Conservation (phyloP, 2,329 filamentous ascomycete genomes). For the Penicillium sp. region DNA sequence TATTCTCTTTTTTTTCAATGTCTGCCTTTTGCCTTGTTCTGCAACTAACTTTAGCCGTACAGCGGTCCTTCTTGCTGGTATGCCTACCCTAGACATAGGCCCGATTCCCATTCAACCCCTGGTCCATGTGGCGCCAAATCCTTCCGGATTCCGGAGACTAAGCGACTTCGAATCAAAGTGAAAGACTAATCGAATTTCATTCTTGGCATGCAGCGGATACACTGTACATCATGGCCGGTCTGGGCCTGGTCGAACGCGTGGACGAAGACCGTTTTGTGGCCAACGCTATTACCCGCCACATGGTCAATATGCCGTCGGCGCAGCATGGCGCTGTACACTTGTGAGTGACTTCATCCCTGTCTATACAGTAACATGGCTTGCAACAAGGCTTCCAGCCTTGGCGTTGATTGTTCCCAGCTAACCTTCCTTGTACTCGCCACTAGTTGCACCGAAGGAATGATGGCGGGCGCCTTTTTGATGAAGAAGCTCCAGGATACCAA, state of each 20-base stretch:
- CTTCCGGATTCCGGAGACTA: not conserved
- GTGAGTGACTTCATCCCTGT: slow-evolving; percentile 21
- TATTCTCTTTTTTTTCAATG: too few relatives aligned
- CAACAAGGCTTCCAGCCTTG: not conserved
- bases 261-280: slow-evolving; percentile 33
- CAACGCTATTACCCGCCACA: slow-evolving; percentile 38
- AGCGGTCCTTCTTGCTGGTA: slow-evolving; percentile 6
- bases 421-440: not conserved
- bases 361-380: not conserved
- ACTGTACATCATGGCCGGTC: slow-evolving; percentile 39
- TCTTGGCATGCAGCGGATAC: slow-evolving; percentile 33
- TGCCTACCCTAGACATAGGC: not conserved
- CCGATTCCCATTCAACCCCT: not conserved
- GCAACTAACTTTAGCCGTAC: not conserved
- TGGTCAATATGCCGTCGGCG: slow-evolving; percentile 37
- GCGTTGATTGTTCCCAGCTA: not conserved
- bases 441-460: slow-evolving; percentile 39
- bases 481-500: slow-evolving; percentile 35
- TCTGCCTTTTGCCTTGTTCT: not conserved
- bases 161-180: not conserved
- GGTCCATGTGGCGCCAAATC: not conserved
- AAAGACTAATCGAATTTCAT: not conserved
- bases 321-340: slow-evolving; percentile 43
- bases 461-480: slow-evolving; percentile 40
- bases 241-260: slow-evolving; percentile 37